A percentile compares a stretch with the other conserved stretches of the same genome.
Conservation (phyloP, 768 basidiomycete species). For the Dictyophora rubrovolvata region DNA sequence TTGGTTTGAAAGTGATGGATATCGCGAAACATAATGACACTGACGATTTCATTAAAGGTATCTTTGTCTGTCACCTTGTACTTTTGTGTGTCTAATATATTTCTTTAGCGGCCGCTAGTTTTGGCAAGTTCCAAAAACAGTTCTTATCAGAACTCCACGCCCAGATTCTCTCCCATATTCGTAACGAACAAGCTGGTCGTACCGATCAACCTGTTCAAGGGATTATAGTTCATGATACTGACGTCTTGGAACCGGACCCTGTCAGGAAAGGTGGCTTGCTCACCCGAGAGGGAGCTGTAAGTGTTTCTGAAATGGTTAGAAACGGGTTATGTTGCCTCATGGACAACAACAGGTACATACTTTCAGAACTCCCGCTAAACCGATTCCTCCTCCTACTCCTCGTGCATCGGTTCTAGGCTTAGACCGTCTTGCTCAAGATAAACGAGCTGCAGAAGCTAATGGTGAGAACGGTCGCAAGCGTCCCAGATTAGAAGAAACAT, state of each 20-base stretch:
- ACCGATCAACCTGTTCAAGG: slow-evolving; percentile 56
- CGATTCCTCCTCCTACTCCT: slow-evolving; percentile 68
- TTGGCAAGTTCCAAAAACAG: slow-evolving; percentile 78
- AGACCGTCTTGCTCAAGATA: slow-evolving; percentile 82
- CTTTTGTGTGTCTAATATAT: not conserved
- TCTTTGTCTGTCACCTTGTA: not conserved
- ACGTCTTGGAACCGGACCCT: slow-evolving; percentile 75
- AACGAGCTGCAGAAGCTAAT: slow-evolving; percentile 49
- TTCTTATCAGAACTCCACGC: slow-evolving; percentile 71
- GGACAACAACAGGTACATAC: slow-evolving; percentile 50
- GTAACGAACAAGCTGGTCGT: slow-evolving; percentile 48
- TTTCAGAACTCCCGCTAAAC: slow-evolving; percentile 66
- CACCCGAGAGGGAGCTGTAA: slow-evolving; percentile 52
- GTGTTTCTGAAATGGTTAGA: slow-evolving; percentile 13
- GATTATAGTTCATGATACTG: slow-evolving; percentile 68
- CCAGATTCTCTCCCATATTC: slow-evolving; percentile 64
- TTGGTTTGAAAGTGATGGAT: slow-evolving; percentile 43
- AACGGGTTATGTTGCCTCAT: slow-evolving; percentile 5
- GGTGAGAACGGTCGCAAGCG: slow-evolving; percentile 57
- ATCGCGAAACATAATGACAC: slow-evolving; percentile 63
- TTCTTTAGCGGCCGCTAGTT: slow-evolving; percentile 55
- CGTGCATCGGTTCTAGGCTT: slow-evolving; percentile 76
- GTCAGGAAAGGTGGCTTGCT: slow-evolving; percentile 66
- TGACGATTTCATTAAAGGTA: slow-evolving; percentile 62
- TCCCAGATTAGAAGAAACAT: slow-evolving; percentile 49